Percentiles rank a stretch among this genome's conserved stretches.
These are phyloP conservation scores for Fusarium torreyae DNA, from an alignment of 2,329 filamentous ascomycete species.

Conservation along the genomic window DNA sequence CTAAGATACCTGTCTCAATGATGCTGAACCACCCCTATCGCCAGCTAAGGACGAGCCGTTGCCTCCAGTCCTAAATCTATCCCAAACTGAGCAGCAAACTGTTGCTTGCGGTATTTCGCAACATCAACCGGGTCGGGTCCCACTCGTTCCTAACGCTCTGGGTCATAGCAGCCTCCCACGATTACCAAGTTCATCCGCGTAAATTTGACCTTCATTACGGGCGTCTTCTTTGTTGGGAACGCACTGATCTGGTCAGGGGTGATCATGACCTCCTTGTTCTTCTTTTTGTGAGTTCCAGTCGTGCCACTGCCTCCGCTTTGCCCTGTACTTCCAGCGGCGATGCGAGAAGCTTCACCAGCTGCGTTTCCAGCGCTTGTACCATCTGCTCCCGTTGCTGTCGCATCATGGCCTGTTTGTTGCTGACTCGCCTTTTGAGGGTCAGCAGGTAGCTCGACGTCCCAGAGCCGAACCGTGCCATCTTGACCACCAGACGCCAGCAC, in stretches of 20 bases:
- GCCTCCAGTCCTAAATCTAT: conserved; percentile 35
- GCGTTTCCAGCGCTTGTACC: conserved; percentile 53
- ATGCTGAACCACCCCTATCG: not conserved
- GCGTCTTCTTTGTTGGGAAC: conserved; percentile 96
- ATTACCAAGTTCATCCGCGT: conserved; percentile 96
- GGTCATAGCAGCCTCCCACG: conserved; percentile 81
- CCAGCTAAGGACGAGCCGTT: conserved; percentile 2
- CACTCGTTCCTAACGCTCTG: conserved; percentile 59
- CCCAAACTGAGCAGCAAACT: conserved; percentile 39
- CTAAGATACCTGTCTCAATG: too few relatives aligned
- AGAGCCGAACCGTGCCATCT: conserved; percentile 92
- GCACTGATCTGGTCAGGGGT: conserved; percentile 94
- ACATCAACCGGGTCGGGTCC: conserved; percentile 27
- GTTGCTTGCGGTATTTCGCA: conserved; percentile 25
- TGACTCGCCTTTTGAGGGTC: conserved; percentile 73
- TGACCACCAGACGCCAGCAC: conserved; percentile 92
- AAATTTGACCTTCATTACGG: conserved; percentile 92
- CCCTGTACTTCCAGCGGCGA: conserved; percentile 46
- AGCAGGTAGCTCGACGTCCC: conserved; percentile 86
- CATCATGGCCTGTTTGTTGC: conserved; percentile 61
- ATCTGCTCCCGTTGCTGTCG: conserved; percentile 60
- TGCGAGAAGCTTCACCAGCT: conserved; percentile 51
- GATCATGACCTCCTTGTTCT: conserved; percentile 90
- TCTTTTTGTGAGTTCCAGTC: conserved; percentile 73
- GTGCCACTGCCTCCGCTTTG: conserved; percentile 50